Percentiles rank a stretch among this genome's conserved stretches.
Conservation (phyloP, 495 filamentous ascomycete genomes). For the Talaromyces ruber region DNA sequence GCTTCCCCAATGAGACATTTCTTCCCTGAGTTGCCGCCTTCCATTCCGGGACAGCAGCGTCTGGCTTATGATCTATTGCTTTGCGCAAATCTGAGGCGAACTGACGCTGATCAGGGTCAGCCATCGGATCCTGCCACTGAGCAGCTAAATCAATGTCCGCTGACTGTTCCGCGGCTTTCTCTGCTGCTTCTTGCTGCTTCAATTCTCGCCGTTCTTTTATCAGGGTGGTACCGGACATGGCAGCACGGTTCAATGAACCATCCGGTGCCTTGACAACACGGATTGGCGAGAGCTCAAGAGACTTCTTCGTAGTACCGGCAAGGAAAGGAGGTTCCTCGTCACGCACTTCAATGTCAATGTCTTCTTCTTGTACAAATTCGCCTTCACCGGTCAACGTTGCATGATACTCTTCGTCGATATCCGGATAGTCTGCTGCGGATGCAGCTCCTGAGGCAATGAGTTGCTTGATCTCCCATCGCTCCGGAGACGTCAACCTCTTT, state of each 20-base stretch:
- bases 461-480: conserved; percentile 95
- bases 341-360: conserved; percentile 91
- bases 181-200: conserved; percentile 79
- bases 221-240: conserved; percentile 84
- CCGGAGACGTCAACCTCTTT: conserved; percentile 92
- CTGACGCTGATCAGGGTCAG: conserved; percentile 67
- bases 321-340: conserved; percentile 97
- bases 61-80: conserved; percentile 42
- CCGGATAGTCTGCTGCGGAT: conserved; percentile 85
- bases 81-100: conserved; percentile 79
- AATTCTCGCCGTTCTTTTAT: conserved; percentile 87
- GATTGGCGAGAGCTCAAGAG: conserved; percentile 88
- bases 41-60: conserved; percentile 82
- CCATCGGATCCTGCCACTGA: conserved; percentile 97
- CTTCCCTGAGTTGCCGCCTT: conserved; percentile 76
- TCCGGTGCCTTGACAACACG: conserved; percentile 95
- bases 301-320: conserved; percentile 92
- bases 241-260: conserved; percentile 88
- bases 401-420: conserved; percentile 90
- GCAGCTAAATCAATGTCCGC: conserved; percentile 76
- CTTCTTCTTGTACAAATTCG: conserved; percentile 89
- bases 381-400: conserved; percentile 78
- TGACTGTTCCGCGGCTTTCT: conserved; percentile 70
- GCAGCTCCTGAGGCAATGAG: conserved; percentile 90
- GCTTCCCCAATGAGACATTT: conserved; percentile 73